Base-by-base conservation (phyloP, 192 early-diverging fungal genomes). In the Linnemannia zychae region DNA sequence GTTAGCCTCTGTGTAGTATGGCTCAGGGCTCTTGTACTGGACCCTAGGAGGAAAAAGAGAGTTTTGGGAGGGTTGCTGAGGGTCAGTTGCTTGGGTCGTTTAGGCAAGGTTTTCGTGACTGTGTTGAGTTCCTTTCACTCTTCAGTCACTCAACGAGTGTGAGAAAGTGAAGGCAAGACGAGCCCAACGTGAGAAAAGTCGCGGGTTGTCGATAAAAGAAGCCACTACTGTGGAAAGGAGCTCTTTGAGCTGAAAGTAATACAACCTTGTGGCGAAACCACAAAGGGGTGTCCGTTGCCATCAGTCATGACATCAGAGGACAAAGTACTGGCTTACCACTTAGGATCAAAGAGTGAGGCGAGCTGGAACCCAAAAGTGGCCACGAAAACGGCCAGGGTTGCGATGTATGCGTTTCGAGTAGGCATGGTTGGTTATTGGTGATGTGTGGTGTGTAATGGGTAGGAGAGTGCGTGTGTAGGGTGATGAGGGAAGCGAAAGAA, bases 361-460 rank as follows among this genome's bases (percentile, higher is more conserved):
- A 84, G 72, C 50, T 84, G 81, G 31, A 84, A 38, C 12, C 68
- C 83, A 78, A 79, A 85, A 4, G 78, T 69, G 18, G 24, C 77
- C 40, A 71, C 4, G 28, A 85, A 85, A 74, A 79, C 13, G 33
- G 74, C 67, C 6, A 60, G 40, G 18, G 78, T 73, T 24, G 73
- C 83, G 53, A 85, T 85, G 70, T 85, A 85, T 18, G 83, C 83
- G 77, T 79, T 76, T 17, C 74, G 77, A 28, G 83, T 85, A 67
- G 83, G 83, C 83, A 85, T 85, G 74, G 13, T 65, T 37, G 18
- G 31, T 33, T 79, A 28, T 63, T 63, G 28, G 0, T 63, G 57
- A 63, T 63, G 50, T 20, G 17, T 20, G 36, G 15, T 33, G 40
- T n/a, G 46, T 11, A n/a, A 20, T 47, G 28, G 0, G 46, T 31